phyloP scores from a whole-genome alignment of 1,284 basidiomycete genomes.

The Phlebopus sp. region DNA sequence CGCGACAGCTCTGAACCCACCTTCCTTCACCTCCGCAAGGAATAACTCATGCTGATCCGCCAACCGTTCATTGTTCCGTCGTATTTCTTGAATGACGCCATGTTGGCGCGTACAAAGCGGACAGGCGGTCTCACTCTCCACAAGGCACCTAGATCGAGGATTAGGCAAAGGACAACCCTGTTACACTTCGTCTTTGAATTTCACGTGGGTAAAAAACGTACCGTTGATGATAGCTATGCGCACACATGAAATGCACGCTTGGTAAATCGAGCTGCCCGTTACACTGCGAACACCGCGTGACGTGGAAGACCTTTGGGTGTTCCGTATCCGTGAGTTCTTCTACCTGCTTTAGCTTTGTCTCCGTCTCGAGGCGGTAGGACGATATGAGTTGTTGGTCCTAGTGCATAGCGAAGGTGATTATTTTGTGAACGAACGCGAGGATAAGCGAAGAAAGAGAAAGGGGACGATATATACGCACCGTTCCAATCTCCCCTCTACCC shows the following conservation, averaged over 20 bases:
- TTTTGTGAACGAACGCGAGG: neutral
- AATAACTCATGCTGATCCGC: slow-evolving; percentile 90
- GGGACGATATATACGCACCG: slow-evolving; percentile 47
- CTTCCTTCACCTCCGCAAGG: slow-evolving; percentile 79
- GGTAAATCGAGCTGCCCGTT: slow-evolving; percentile 88
- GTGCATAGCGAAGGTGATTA: too few species aligned
- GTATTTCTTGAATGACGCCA: slow-evolving; percentile 85
- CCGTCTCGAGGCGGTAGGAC: slow-evolving; percentile 86
- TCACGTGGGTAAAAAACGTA: slow-evolving; percentile 35
- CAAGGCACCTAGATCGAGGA: slow-evolving; percentile 58
- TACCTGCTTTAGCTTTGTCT: slow-evolving; percentile 80
- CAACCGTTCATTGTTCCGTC: slow-evolving; percentile 78
- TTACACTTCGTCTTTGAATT: neutral
- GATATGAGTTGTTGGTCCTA: slow-evolving; percentile 84
- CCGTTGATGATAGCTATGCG: slow-evolving; percentile 95
- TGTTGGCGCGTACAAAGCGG: slow-evolving; percentile 85
- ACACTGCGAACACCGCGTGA: slow-evolving; percentile 88
- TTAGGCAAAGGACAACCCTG: neutral
- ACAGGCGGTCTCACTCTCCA: slow-evolving; percentile 86
- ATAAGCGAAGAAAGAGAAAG: neutral
- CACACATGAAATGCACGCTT: slow-evolving; percentile 96
- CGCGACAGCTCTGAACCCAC: slow-evolving; percentile 81
- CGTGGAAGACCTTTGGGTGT: slow-evolving; percentile 87
- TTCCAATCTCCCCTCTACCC: slow-evolving; percentile 74
- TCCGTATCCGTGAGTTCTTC: slow-evolving; percentile 74